Percentiles rank a stretch among this genome's conserved stretches.
Evolutionary conservation across 1,284 basidiomycete species (phyloP).

Genomic region (Ustilago vetiveriae): DNA sequence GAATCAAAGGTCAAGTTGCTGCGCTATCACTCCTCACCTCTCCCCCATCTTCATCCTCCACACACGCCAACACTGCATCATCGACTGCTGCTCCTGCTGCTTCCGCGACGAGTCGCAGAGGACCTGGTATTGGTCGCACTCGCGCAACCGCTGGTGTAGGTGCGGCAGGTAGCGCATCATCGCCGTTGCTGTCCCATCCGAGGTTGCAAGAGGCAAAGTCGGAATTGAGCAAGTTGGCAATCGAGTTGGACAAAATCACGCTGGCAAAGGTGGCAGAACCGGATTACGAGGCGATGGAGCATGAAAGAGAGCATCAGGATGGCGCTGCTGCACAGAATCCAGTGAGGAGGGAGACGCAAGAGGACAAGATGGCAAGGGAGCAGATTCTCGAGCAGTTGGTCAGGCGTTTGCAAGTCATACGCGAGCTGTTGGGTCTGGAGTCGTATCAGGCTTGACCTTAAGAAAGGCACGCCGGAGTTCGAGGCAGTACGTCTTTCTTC

Average conservation of each 20-base stretch:
- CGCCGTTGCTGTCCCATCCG: slow-evolving; percentile 13
- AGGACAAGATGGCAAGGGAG: slow-evolving; percentile 8
- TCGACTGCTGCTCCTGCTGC: too few species aligned
- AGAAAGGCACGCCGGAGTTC: not conserved
- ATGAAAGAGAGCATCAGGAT: slow-evolving; percentile 46
- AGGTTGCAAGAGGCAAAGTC: slow-evolving; percentile 8
- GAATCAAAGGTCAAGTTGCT: slow-evolving; percentile 75
- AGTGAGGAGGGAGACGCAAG: slow-evolving; percentile 12
- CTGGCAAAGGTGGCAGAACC: slow-evolving; percentile 29
- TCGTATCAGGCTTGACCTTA: slow-evolving; percentile 1
- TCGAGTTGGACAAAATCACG: slow-evolving; percentile 18
- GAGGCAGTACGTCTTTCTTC: slow-evolving; percentile 12
- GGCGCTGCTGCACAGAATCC: not conserved
- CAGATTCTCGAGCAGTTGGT: slow-evolving; percentile 6
- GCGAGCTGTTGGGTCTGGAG: slow-evolving; percentile 8
- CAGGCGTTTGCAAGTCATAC: slow-evolving; percentile 10
- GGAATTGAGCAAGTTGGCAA: slow-evolving; percentile 11
- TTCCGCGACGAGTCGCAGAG: too few species aligned
- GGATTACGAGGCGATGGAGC: slow-evolving; percentile 52
- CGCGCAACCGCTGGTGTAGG: too few species aligned
- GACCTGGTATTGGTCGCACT: too few species aligned
- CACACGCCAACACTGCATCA: not conserved
- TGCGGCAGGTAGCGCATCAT: too few species aligned
- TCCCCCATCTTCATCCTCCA: not conserved
- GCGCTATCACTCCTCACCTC: slow-evolving; percentile 71